Percentiles rank a stretch among this genome's conserved stretches.
These are phyloP conservation scores for Psidium guajava DNA, from an alignment of 345 rosid species.

Conservation along the genomic window DNA sequence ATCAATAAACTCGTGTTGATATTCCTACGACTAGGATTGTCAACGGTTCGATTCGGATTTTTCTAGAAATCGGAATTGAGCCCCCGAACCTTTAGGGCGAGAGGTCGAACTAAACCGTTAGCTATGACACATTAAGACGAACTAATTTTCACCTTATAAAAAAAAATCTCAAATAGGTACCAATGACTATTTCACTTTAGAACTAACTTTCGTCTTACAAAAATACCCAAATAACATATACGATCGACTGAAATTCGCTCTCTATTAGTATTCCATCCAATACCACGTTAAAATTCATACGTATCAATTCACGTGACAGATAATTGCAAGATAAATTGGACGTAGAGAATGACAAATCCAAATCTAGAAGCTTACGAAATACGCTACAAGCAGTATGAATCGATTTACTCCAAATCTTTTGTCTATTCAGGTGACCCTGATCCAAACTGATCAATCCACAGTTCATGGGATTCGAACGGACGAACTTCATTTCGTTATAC, in stretches of 20 bases:
- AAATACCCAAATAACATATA: background rate
- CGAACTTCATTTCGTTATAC: no score
- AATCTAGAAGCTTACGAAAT: background rate
- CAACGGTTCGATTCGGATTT: no score
- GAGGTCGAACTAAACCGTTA: no score
- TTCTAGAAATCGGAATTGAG: no score
- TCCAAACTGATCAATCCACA: background rate
- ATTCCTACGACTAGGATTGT: no score
- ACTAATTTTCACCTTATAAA: background rate
- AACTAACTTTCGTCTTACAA: background rate
- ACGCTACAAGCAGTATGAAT: background rate
- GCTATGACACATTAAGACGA: background rate
- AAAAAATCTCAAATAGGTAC: background rate
- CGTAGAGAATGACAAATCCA: background rate
- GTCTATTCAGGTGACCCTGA: background rate
- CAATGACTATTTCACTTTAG: background rate
- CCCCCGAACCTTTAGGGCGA: no score
- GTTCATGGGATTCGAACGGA: background rate
- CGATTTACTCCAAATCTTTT: background rate
- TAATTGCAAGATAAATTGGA: background rate
- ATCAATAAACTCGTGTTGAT: no score
- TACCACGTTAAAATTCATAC: background rate
- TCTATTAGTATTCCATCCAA: background rate
- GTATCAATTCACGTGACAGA: background rate
- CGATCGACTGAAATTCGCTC: background rate